phyloP scores from a whole-genome alignment of 768 basidiomycete species.

The Pholiota microspora region DNA sequence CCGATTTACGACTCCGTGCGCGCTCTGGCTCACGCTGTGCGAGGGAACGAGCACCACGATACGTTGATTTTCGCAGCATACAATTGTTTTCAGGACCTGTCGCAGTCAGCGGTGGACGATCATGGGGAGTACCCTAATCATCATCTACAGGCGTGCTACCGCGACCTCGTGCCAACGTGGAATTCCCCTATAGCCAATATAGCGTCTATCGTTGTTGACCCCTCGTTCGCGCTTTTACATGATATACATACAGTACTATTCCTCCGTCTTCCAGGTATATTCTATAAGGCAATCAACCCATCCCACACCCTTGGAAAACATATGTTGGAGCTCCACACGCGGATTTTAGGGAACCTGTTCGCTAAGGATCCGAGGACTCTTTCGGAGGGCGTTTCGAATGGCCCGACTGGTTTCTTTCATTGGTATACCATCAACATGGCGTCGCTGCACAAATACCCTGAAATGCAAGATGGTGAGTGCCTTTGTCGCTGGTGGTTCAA shows the following conservation, averaged over 20 bases:
- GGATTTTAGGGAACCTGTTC: slow-evolving; percentile 12
- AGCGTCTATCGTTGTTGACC: slow-evolving; percentile 11
- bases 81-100: slow-evolving; percentile 18
- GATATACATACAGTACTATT: slow-evolving; percentile 17
- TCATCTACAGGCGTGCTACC: slow-evolving; percentile 16
- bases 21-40: slow-evolving; percentile 6
- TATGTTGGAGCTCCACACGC: slow-evolving; percentile 17
- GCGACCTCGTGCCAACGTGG: slow-evolving; percentile 16
- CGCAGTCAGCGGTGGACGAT: slow-evolving; percentile 6
- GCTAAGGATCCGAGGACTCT: slow-evolving; percentile 7
- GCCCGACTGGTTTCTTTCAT: slow-evolving; percentile 17
- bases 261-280: slow-evolving; percentile 14
- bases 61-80: slow-evolving; percentile 11
- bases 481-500: background rate
- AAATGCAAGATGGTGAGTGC: slow-evolving; percentile 12
- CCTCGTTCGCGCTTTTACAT: slow-evolving; percentile 6
- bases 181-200: slow-evolving; percentile 17
- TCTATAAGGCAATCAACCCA: slow-evolving; percentile 18
- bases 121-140: slow-evolving; percentile 11
- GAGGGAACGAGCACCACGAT: slow-evolving; percentile 12
- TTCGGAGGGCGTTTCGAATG: background rate
- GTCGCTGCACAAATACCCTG: slow-evolving; percentile 6
- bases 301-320: slow-evolving; percentile 12
- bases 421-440: slow-evolving; percentile 20
- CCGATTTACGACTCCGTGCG: slow-evolving; percentile 17